A percentile compares a stretch with the other conserved stretches of the same genome.
Conservation (phyloP, 352 stramenopile genomes). For the Phytophthora citricola region DNA sequence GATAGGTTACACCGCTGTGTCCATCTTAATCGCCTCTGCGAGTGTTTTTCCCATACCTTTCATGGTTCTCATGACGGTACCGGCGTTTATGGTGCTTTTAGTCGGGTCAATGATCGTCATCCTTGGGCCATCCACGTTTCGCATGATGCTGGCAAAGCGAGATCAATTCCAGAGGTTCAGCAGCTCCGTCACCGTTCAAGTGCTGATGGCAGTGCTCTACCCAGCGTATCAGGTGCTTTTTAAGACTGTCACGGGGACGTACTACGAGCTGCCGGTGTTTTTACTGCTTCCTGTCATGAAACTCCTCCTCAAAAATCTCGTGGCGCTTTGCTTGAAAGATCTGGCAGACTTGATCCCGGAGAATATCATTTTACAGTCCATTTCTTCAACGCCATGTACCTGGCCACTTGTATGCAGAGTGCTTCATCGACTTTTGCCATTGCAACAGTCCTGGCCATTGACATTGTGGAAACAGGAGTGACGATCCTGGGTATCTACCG, state of each 20-base stretch:
- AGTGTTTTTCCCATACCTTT: constrained; percentile 37
- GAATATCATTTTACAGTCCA: constrained; percentile 33
- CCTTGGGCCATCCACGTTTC: constrained; percentile 8
- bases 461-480: constrained; percentile 10
- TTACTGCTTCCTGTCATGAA: constrained; percentile 34
- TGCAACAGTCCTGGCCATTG: constrained; percentile 10
- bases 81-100: constrained; percentile 12
- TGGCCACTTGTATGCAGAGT: constrained; percentile 34
- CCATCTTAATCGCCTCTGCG: constrained; percentile 5
- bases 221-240: constrained; percentile 35
- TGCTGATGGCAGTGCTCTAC: constrained; percentile 28
- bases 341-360: constrained; percentile 28
- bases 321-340: constrained; percentile 16
- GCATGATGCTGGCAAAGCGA: constrained; percentile 7
- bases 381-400: constrained; percentile 40
- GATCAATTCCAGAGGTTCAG: constrained; percentile 12
- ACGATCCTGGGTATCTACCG: constrained; percentile 11
- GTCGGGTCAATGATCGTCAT: constrained; percentile 2
- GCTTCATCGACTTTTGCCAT: constrained; percentile 13
- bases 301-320: constrained; percentile 32
- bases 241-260: constrained; percentile 5
- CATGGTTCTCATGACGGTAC: constrained; percentile 18
- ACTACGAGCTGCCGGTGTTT: constrained; percentile 29
- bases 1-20: constrained; percentile 3
- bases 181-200: constrained; percentile 5